A percentile compares a stretch with the other conserved stretches of the same genome.
Conservation (phyloP, 2,329 filamentous ascomycete species). For the Fusarium sp. region DNA sequence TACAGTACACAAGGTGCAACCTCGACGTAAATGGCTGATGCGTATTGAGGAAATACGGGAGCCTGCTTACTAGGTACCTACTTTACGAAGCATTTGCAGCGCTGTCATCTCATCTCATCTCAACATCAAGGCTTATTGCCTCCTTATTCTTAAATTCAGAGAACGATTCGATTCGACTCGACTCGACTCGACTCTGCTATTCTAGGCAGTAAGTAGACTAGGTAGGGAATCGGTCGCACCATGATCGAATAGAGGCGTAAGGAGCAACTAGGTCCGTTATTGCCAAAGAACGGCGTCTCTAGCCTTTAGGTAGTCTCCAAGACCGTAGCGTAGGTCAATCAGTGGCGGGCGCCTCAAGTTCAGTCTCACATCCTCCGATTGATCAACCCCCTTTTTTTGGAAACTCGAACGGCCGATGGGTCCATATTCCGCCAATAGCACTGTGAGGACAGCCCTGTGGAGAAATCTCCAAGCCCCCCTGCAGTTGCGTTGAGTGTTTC, state of each 20-base stretch:
- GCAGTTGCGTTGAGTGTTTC: constrained; percentile 27
- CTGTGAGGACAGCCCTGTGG: background rate
- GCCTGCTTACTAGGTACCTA: constrained; percentile 1
- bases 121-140: constrained; percentile 4
- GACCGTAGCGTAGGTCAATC: constrained; percentile 18
- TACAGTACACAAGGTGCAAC: background rate
- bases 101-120: background rate
- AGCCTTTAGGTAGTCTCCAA: background rate
- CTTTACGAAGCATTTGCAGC: background rate
- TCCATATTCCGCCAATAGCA: constrained; percentile 34
- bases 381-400: constrained; percentile 42
- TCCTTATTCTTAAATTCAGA: background rate
- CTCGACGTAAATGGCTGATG: constrained; percentile 9
- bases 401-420: constrained; percentile 35
- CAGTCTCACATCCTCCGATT: constrained; percentile 34
- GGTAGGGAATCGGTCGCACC: constrained; percentile 9
- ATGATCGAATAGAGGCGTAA: constrained; percentile 34
- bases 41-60: constrained; percentile 8
- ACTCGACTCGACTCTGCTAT: background rate
- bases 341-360: constrained; percentile 7
- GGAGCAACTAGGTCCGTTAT: constrained; percentile 32
- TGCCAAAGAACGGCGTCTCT: constrained; percentile 19
- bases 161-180: background rate
- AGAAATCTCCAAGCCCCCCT: constrained; percentile 29
- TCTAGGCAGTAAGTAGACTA: background rate